Percentiles rank a stretch among this genome's conserved stretches.
phyloP scores from a whole-genome alignment of 306 rosid genomes.

The Rosa persica region DNA sequence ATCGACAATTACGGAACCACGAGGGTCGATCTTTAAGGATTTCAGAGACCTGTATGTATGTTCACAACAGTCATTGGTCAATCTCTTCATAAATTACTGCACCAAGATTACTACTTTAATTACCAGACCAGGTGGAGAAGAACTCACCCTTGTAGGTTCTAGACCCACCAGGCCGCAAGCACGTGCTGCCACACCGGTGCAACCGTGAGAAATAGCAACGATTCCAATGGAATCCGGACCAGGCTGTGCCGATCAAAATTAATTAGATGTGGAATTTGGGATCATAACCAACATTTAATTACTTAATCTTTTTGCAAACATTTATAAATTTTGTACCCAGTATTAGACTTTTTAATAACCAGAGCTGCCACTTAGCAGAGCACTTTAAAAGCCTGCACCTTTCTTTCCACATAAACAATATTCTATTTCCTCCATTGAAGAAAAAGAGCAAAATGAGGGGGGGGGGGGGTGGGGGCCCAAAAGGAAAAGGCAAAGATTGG shows the following conservation, averaged over 20 bases:
- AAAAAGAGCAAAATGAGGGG: not conserved
- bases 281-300: not conserved
- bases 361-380: not conserved
- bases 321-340: not conserved
- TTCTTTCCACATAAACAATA: not conserved
- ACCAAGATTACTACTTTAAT: not conserved
- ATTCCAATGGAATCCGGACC: slow-evolving; percentile 99
- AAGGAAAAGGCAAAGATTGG: slow-evolving; percentile 18
- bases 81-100: not conserved
- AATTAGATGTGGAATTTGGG: not conserved
- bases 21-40: slow-evolving; percentile 93
- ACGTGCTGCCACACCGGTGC: slow-evolving; percentile 99
- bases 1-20: slow-evolving; percentile 91
- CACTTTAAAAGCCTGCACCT: slow-evolving; percentile 11
- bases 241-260: slow-evolving; percentile 64
- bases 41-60: slow-evolving; percentile 70
- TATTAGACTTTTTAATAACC: not conserved
- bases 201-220: slow-evolving; percentile 99
- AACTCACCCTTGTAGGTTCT: slow-evolving; percentile 91
- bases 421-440: slow-evolving; percentile 2
- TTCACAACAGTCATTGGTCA: slow-evolving; percentile 8
- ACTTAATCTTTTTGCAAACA: not conserved
- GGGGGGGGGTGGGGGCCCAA: too few species aligned
- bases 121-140: slow-evolving; percentile 16
- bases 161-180: slow-evolving; percentile 98